Evolutionary conservation across 208 protist species (phyloP).

Genomic region (Leishmania turanica): DNA sequence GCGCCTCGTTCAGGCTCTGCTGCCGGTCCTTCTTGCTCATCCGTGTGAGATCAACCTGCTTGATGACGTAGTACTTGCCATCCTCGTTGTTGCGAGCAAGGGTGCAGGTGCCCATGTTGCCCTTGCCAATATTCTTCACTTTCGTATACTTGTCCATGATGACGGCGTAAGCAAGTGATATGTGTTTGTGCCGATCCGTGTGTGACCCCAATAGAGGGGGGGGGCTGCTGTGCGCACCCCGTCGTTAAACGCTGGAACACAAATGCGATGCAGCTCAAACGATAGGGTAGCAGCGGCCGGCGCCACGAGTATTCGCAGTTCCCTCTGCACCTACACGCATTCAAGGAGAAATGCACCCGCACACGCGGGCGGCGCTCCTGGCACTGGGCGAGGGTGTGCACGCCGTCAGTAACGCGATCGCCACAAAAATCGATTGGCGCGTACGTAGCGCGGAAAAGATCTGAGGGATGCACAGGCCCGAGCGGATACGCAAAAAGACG

Average conservation of each 20-base stretch:
- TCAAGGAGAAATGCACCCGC: background rate
- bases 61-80: slow-evolving; percentile 93
- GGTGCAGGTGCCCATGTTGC: slow-evolving; percentile 94
- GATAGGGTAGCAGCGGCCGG: background rate
- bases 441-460: background rate
- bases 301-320: background rate
- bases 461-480: background rate
- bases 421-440: background rate
- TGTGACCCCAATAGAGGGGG: background rate
- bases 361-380: background rate
- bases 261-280: background rate
- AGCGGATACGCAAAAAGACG: background rate
- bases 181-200: background rate
- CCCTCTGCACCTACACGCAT: background rate
- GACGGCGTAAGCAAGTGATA: background rate
- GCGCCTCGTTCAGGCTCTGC: slow-evolving; percentile 92
- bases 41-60: slow-evolving; percentile 90
- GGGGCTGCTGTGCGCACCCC: background rate
- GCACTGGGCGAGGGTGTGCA: background rate
- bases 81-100: slow-evolving; percentile 92
- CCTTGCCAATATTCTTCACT: slow-evolving; percentile 92
- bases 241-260: background rate
- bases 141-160: slow-evolving; percentile 93
- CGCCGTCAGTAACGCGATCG: background rate
- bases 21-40: slow-evolving; percentile 91